Base-by-base conservation (phyloP, 2,329 filamentous ascomycete species). In the Drechslerella dactyloides region DNA sequence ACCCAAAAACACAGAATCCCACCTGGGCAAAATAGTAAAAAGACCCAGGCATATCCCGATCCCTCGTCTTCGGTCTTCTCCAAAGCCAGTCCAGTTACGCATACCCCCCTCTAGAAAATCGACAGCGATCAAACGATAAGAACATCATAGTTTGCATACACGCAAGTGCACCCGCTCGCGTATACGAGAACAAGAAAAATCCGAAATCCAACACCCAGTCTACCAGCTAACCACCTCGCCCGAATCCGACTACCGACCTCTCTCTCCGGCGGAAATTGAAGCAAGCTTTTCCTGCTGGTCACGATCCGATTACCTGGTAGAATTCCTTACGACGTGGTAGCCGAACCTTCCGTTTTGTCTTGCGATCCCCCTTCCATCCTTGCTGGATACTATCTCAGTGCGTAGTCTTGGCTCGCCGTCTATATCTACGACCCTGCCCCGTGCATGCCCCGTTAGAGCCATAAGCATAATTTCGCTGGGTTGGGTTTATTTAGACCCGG, bases 281-380 rank as follows among this genome's bases (percentile, higher is more conserved):
- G 48, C 66, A 64, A 58, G 37, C 59, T 60, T 52, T 55, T 51
- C 57, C 59, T 44, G 53, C 59, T 64, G 54, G 30, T 50, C 58
- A 70, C 66, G 59, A 70, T 70, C 66, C 66, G 66, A 70, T 70
- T 70, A 70, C 66, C 66, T 70, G 66, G 66, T 70, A 70, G 58
- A 70, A 70, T 64, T 63, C 66, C 24, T 70, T 51, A 33, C 58
- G 48, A 59, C 40, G 46, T 63, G 66, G 66, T 64, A 70, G 27
- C 59, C 66, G 59, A 70, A 70, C 66, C 66, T 70, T 70, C 66
- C 66, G 48, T 63, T 70, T 70, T 70, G 54, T 70, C 53, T 59
- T 63, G 59, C 57, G 66, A 70, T 64, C 59, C 54, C 53, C 66
- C 46, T 55, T 70, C 6, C 58, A 70, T 64, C 66, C 66, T 64